Base-by-base conservation (phyloP, 2,329 filamentous ascomycete genomes). In the Claviceps africana region DNA sequence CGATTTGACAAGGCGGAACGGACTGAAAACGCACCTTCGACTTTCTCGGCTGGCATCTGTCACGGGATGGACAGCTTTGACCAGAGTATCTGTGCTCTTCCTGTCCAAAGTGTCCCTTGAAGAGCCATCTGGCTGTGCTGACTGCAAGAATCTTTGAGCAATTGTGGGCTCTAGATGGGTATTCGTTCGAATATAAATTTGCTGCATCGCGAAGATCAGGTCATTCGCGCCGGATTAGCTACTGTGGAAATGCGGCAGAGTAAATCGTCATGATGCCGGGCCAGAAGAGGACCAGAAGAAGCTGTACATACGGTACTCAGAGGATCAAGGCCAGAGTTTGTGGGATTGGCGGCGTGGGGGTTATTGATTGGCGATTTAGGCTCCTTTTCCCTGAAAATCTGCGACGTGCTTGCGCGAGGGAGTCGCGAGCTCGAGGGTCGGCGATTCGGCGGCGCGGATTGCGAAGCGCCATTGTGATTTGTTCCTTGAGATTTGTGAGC, bases 351-450 rank as follows among this genome's bases (percentile, higher is more conserved):
- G 13, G 61, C 55, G 10, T 62, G 58, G 47, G 57, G 54, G 19
- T 61, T 53, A 56, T 61, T 65, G 35, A 59, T 56, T 31, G 59
- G 51, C 40, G 54, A 54, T 57, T 63, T 68, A 40, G 52, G 54
- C 21, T 68, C 60, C 51, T 57, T 62, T 33, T 64, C 67, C 52
- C 64, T 68, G 53, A 53, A 60, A 60, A 60, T 62, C 55, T 66
- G 65, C 47, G 81, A 81, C 60, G 82, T 83, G 60, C 81, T 84
- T 51, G 82, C 85, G 58, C 84, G 78, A 61, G 65, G 59, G 25
- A 62, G 49, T 51, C 62, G 61, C 51, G 60, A 46, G n/a, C 56
- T 59, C 31, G 58, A 54, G 8, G 55, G 53, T n/a, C n/a, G n/a
- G 33, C 54, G 55, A 46, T 47, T 53, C 48, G 56, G 53, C 31